Conservation (phyloP, 2,329 filamentous ascomycete species). For the Phialophora tarda region DNA sequence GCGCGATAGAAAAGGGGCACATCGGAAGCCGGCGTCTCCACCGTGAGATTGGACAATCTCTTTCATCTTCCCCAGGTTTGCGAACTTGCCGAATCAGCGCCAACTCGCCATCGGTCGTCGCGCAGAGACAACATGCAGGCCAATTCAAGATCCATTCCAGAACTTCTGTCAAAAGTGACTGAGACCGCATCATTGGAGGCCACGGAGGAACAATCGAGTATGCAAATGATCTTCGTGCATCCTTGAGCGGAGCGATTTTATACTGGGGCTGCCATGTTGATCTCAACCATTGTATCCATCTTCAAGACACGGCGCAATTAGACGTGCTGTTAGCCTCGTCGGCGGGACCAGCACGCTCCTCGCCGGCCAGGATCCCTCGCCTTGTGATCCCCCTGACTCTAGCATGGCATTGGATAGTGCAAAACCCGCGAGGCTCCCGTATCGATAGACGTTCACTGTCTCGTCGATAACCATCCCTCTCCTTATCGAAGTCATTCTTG, state of each 20-base stretch:
- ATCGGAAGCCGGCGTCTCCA: conserved; percentile 30
- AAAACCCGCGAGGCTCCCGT: conserved; percentile 35
- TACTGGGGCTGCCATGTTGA: conserved; percentile 10
- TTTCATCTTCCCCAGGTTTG: conserved; percentile 34
- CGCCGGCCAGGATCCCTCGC: conserved; percentile 21
- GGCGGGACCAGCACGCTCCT: conserved; percentile 34
- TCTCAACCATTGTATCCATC: conserved; percentile 32
- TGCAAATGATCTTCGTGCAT: conserved; percentile 9
- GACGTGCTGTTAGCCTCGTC: conserved; percentile 31
- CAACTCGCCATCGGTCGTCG: conserved; percentile 11
- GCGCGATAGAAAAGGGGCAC: conserved; percentile 20
- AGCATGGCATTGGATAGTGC: conserved; percentile 33
- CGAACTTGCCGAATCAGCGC: conserved; percentile 30
- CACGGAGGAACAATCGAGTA: conserved; percentile 4
- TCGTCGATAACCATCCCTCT: conserved; percentile 25
- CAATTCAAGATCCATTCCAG: conserved; percentile 15
- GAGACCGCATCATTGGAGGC: conserved; percentile 4
- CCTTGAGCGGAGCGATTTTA: not conserved
- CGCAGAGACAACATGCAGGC: conserved; percentile 15
- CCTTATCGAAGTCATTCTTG: conserved; percentile 16
- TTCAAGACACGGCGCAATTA: conserved; percentile 36
- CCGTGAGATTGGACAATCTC: conserved; percentile 35
- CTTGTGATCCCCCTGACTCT: conserved; percentile 27
- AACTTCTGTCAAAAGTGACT: conserved; percentile 6
- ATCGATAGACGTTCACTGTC: conserved; percentile 31